Base-by-base conservation (phyloP, 371 early-diverging fungal species). In the Umbelopsis sp. region DNA sequence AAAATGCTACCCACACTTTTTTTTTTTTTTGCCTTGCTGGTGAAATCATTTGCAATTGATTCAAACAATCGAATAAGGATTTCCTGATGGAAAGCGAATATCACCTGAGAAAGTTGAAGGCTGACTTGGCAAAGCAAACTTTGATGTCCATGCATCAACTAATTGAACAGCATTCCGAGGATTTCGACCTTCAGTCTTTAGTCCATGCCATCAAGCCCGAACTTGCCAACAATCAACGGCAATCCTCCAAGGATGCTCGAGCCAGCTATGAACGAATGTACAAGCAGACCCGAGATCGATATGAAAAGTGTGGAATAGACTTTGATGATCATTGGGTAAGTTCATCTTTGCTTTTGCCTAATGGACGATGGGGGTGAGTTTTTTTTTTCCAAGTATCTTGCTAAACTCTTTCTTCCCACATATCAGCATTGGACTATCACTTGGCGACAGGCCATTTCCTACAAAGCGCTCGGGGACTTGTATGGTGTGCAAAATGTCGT, bases 401-500 rank as follows among this genome's bases (percentile, higher is more conserved):
- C 57, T 35, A 5, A 20, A 10, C 8, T 52, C 11, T 29, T 29
- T 12, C 10, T 29, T 29, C 10, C 57, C 12, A 25, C 32, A 18
- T 35, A 9, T 8, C 68, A 82, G 82, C 78, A 79, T 68, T 82
- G 82, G 82, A 66, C 73, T 4, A 66, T 79, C 12, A 45, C 78
- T 18, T 82, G 82, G 82, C 73, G 80, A 70, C 82, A 79, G 35
- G 80, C 79, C 29, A 66, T 82, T n/a, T 77, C 78, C 0, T 78
- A 76, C 50, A 72, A 74, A 48, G 50, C 66, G 18, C 53, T 82
- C n/a, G 71, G 74, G 16, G 72, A 71, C 14, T 66, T 50, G 14
- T 82, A 79, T 38, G 82, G 82, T 8, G 70, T 70, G 62, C 78
- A 82, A 22, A 63, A 70, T 20, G 75, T 82, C 4, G 63, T 82